Evolutionary conservation across 768 basidiomycete species (phyloP).

Genomic region (Trametes gibbosa): DNA sequence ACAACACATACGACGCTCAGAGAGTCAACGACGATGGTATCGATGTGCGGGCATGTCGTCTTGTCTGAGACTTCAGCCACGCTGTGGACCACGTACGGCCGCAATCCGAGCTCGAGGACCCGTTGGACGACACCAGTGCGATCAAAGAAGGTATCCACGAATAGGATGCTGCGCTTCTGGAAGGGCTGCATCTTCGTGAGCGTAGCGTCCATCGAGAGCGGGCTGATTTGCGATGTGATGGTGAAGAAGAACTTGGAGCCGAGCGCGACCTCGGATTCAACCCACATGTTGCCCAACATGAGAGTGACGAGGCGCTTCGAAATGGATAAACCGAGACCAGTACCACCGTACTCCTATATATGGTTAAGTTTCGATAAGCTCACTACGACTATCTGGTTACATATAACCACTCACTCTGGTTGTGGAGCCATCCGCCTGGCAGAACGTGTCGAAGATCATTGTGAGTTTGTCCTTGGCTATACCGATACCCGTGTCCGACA

Average conservation of each 20-base stretch:
- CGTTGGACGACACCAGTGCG: constrained; percentile 70
- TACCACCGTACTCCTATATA: constrained; percentile 90
- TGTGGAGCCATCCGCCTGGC: constrained; percentile 97
- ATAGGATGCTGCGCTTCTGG: constrained; percentile 83
- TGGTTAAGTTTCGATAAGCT: not conserved
- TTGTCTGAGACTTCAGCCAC: constrained; percentile 82
- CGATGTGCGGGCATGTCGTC: constrained; percentile 82
- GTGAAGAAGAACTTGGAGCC: constrained; percentile 98
- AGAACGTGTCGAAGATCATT: constrained; percentile 98
- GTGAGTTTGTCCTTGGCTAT: constrained; percentile 98
- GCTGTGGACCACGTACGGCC: constrained; percentile 71
- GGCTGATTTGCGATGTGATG: constrained; percentile 81
- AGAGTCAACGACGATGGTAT: constrained; percentile 94
- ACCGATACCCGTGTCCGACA: constrained; percentile 96
- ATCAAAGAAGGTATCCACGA: constrained; percentile 84
- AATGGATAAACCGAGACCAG: constrained; percentile 93
- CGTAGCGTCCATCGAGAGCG: constrained; percentile 69
- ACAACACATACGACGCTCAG: constrained; percentile 64
- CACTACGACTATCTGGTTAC: not conserved
- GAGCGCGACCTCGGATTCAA: constrained; percentile 89
- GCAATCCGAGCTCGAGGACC: constrained; percentile 76
- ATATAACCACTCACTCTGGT: constrained; percentile 61
- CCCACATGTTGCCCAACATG: constrained; percentile 99
- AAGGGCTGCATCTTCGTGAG: constrained; percentile 83
- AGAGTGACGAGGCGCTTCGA: constrained; percentile 95